Conservation (phyloP, 1,139 yeast species). For the Scheffersomyces stambukii region DNA sequence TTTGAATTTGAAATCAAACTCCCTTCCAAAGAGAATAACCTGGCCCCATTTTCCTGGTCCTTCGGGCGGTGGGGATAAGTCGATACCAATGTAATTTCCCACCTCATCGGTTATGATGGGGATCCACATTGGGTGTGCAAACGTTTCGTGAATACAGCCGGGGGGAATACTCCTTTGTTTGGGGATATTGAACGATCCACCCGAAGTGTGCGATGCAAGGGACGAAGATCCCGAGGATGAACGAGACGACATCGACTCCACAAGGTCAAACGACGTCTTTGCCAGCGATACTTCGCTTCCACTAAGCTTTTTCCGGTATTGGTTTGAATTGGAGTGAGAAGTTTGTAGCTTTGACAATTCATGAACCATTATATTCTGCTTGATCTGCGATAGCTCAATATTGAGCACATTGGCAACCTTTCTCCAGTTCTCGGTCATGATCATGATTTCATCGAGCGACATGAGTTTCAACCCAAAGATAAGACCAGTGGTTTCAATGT, state of each 20-base stretch:
- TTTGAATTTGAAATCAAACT: slow-evolving; percentile 77
- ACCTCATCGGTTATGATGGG: slow-evolving; percentile 84
- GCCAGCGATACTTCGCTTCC: slow-evolving; percentile 10
- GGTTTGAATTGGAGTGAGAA: slow-evolving; percentile 19
- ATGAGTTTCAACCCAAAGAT: slow-evolving; percentile 61
- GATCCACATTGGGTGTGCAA: slow-evolving; percentile 88
- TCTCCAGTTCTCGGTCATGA: slow-evolving; percentile 66
- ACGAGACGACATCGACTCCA: slow-evolving; percentile 1
- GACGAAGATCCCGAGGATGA: slow-evolving; percentile 6
- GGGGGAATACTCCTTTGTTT: slow-evolving; percentile 74
- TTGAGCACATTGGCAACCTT: slow-evolving; percentile 51
- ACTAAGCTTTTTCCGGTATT: slow-evolving; percentile 19
- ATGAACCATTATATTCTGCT: slow-evolving; percentile 16
- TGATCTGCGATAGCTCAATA: slow-evolving; percentile 21
- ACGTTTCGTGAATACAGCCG: slow-evolving; percentile 60
- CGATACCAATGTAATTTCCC: slow-evolving; percentile 88
- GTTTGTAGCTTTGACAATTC: slow-evolving; percentile 24
- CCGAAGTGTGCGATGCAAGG: slow-evolving; percentile 5
- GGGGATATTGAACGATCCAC: slow-evolving; percentile 28
- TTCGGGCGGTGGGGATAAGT: slow-evolving; percentile 74
- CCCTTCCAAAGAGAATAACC: slow-evolving; percentile 84
- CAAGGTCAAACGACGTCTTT: slow-evolving; percentile 6
- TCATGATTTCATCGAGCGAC: slow-evolving; percentile 61
- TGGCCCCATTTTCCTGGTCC: slow-evolving; percentile 70
- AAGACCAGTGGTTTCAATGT: slow-evolving; percentile 53